phyloP scores from a whole-genome alignment of 78 protist species.

The Dictyostelium purpureum region DNA sequence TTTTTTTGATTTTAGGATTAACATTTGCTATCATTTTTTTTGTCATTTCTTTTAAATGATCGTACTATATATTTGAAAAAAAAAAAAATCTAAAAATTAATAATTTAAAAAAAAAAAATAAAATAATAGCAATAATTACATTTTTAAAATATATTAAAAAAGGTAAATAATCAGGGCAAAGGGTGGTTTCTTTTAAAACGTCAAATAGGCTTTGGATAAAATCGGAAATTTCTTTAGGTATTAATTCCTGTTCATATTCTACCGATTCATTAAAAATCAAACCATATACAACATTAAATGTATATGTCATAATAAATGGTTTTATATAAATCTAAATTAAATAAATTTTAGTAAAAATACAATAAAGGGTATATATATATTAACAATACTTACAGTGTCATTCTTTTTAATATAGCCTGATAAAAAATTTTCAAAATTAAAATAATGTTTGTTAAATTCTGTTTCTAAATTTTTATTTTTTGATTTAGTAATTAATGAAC shows the following conservation, averaged over 20 bases:
- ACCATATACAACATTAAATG: slow-evolving; percentile 14
- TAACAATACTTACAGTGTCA: neutral
- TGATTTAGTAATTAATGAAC: neutral
- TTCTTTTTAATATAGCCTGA: neutral
- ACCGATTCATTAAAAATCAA: neutral
- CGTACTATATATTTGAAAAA: too few species aligned
- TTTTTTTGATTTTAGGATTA: neutral
- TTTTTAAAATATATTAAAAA: neutral
- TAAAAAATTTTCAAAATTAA: neutral
- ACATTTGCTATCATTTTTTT: neutral
- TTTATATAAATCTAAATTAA: neutral
- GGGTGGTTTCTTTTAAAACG: neutral
- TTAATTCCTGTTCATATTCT: neutral
- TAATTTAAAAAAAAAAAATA: too few species aligned
- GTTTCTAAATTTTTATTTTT: neutral
- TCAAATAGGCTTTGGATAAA: neutral
- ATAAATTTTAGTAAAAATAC: neutral
- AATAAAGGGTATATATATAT: neutral
- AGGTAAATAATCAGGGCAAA: neutral
- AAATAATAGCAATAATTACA: neutral
- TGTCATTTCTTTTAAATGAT: too few species aligned
- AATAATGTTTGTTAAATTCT: neutral
- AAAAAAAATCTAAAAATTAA: too few species aligned
- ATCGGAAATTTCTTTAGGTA: neutral
- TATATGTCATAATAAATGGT: neutral